Base-by-base conservation (phyloP, 768 basidiomycete species). In the Russula griseocarnosa region DNA sequence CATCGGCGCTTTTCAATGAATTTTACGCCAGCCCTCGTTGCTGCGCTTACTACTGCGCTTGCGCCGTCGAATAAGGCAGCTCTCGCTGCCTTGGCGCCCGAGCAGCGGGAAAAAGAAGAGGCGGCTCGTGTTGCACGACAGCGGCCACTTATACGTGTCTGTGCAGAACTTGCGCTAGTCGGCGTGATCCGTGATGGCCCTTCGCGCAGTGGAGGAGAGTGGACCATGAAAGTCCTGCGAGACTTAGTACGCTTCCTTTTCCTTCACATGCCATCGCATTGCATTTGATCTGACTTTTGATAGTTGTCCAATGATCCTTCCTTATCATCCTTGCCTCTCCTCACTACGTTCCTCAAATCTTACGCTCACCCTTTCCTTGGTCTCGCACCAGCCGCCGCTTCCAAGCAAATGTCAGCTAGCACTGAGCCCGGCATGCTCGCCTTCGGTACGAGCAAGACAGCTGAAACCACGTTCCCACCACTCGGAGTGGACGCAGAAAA, bases 61-160 rank as follows among this genome's bases (percentile, higher is more conserved):
- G 79, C 81, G 9, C 76, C 88, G 5, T 85, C 91, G 1, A 77
- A 85, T 14, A 80, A 83, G 55, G 76, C 82, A 6, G 71, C 82
- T 0, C 75, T 91, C 4, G 76, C 84, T n/a, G 73, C 79, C 6
- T 72, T 92, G 53, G 76, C 82, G 3, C 79, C 81, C 0, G 93
- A 94, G 70, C 94, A 94, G 69, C 84, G 88, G 54, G 97, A 99
- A 72, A 96, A 93, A 75, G 97, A 99, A 66, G 95, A 98, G 67
- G 78, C 83, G 55, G 77, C 84, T 10, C 82, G 97, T 28, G 77
- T 99, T 30, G 70, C 83, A 7, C 86, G 89, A 54, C 94, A 98
- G 73, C 82, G 97, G 24, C 92, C 92, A 3, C 77, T 94, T 36
- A 76, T 98, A 61, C 83, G 95, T 50, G 86, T 98, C 22, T 90